phyloP scores from a whole-genome alignment of 257 asterid species.

The Solanum lycopersicoides region DNA sequence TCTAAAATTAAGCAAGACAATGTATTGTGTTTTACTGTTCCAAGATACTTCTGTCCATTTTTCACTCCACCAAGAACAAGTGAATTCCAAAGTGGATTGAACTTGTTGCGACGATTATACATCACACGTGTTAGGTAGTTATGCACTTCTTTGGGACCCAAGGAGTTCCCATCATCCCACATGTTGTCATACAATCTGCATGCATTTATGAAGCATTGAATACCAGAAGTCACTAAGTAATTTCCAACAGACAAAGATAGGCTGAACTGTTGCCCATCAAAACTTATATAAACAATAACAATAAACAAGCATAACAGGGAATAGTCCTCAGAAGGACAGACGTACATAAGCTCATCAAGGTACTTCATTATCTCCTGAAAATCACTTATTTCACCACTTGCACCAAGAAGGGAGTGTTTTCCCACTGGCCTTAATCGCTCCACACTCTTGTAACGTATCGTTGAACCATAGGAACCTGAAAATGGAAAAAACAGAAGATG shows the following conservation, averaged over 20 bases:
- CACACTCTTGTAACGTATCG: slow-evolving; percentile 89
- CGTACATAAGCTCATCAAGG: slow-evolving; percentile 85
- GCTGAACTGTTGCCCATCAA: not conserved
- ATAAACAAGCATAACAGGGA: not conserved
- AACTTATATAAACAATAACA: not conserved
- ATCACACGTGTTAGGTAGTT: slow-evolving; percentile 74
- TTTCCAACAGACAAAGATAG: not conserved
- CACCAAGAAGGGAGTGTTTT: slow-evolving; percentile 91
- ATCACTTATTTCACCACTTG: slow-evolving; percentile 95
- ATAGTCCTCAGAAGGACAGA: not conserved
- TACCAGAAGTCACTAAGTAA: not conserved
- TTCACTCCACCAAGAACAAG: slow-evolving; percentile 92
- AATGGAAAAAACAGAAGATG: not conserved
- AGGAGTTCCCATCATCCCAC: slow-evolving; percentile 99
- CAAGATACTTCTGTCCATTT: slow-evolving; percentile 90
- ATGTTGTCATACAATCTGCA: slow-evolving; percentile 75
- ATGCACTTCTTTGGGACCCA: slow-evolving; percentile 96
- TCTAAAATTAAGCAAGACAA: not conserved
- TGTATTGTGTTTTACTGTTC: slow-evolving; percentile 42
- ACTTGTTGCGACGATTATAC: slow-evolving; percentile 97
- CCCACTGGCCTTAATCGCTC: slow-evolving; percentile 89
- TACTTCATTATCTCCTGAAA: slow-evolving; percentile 88
- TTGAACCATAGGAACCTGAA: slow-evolving; percentile 92
- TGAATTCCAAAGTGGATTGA: slow-evolving; percentile 91
- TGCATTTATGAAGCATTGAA: slow-evolving; percentile 21